Evolutionary conservation across 139 green algal genomes (phyloP).

Genomic region (Gonium pectorale): DNA sequence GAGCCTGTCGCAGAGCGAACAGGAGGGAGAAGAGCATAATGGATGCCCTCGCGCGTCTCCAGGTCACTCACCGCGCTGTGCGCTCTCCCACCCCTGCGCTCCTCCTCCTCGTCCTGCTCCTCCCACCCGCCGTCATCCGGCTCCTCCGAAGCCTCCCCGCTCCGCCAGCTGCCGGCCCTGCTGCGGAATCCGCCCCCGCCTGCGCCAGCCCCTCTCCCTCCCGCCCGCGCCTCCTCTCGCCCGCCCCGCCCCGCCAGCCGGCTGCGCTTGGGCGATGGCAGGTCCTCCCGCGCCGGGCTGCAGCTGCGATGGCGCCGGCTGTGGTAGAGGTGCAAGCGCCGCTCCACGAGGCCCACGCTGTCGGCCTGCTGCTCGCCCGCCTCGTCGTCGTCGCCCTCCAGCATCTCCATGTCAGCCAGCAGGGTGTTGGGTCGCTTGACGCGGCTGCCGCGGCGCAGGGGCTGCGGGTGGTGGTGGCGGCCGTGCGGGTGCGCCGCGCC

Average conservation of each 20-base stretch:
- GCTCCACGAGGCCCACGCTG: background rate
- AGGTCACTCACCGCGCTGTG: no score
- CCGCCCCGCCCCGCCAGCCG: background rate
- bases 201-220: no score
- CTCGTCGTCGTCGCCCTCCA: background rate
- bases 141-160: no score
- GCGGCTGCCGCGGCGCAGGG: slow-evolving; percentile 22
- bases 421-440: slow-evolving; percentile 33
- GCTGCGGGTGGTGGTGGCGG: background rate
- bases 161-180: background rate
- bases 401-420: slow-evolving; percentile 27
- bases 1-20: no score
- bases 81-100: background rate
- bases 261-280: slow-evolving; percentile 27
- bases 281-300: background rate
- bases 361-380: background rate
- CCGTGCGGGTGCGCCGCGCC: no score
- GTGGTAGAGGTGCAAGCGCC: background rate
- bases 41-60: no score
- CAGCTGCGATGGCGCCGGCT: background rate
- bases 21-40: no score
- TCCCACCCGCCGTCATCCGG: no score
- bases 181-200: background rate
- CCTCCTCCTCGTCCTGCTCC: background rate
- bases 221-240: background rate